Evolutionary conservation across 192 early-diverging fungal genomes (phyloP).

Genomic region (Linnemannia hyalina): DNA sequence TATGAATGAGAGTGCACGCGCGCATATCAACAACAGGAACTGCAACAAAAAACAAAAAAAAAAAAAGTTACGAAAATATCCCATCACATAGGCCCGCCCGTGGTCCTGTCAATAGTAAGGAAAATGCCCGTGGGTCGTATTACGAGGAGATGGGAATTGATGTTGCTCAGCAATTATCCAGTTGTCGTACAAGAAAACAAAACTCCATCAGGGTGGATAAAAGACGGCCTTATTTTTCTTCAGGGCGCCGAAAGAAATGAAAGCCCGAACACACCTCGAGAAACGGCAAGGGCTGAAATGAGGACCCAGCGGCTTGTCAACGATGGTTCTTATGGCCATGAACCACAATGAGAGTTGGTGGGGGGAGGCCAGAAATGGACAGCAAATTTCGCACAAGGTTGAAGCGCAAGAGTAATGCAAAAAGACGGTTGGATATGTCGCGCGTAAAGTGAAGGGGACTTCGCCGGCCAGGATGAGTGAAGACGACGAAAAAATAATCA

Average conservation of each 20-base stretch:
- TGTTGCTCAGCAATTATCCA: conserved; percentile 7
- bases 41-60: no score
- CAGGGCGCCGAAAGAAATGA: neutral
- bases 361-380: no score
- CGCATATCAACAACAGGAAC: no score
- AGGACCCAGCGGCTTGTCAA: neutral
- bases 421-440: neutral
- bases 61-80: no score
- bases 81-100: neutral
- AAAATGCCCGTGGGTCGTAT: no score
- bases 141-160: neutral
- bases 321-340: neutral
- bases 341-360: no score
- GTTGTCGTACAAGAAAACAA: neutral
- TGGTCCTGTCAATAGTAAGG: neutral
- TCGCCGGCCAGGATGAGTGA: no score
- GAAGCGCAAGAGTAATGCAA: neutral
- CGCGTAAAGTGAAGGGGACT: neutral
- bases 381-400: no score
- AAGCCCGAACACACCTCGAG: neutral
- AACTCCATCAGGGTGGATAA: no score
- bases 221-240: neutral
- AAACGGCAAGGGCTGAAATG: neutral
- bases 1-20: no score
- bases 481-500: neutral